A percentile compares a stretch with the other conserved stretches of the same genome.
Conservation (phyloP, 1,139 yeast species). For the Spathaspora jeffriesii region DNA sequence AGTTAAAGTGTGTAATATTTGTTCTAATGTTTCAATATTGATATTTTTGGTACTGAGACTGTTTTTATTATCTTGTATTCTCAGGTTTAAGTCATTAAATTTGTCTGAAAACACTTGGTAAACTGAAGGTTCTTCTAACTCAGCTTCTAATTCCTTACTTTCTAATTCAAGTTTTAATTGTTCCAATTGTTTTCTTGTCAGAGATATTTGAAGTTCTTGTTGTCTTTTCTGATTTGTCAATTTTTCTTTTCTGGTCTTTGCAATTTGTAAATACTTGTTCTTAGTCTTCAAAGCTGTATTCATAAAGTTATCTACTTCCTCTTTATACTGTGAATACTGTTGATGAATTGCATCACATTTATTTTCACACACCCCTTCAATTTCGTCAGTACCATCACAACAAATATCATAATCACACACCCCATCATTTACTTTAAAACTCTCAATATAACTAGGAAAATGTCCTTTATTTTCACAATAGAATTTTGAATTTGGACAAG, state of each 20-base stretch:
- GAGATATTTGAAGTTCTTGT: constrained; percentile 25
- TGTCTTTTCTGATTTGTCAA: constrained; percentile 24
- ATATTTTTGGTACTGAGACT: constrained; percentile 15
- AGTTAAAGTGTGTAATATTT: constrained; percentile 45
- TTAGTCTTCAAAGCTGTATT: constrained; percentile 24
- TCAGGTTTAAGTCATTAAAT: constrained; percentile 13
- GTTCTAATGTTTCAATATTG: constrained; percentile 35
- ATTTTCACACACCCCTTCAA: constrained; percentile 50
- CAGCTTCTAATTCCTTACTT: constrained; percentile 13
- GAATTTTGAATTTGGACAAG: constrained; percentile 58
- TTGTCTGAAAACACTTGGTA: constrained; percentile 20
- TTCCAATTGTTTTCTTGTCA: constrained; percentile 23
- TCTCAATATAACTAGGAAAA: constrained; percentile 54
- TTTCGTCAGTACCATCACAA: constrained; percentile 96
- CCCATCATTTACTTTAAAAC: constrained; percentile 80
- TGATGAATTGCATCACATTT: constrained; percentile 51
- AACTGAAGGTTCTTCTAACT: constrained; percentile 16
- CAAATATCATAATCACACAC: constrained; percentile 88
- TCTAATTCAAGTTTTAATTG: constrained; percentile 9
- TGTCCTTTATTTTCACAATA: constrained; percentile 83
- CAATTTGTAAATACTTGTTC: constrained; percentile 24
- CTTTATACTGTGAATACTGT: constrained; percentile 27
- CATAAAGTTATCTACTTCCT: constrained; percentile 16
- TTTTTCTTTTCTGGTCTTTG: constrained; percentile 18
- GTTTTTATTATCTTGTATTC: constrained; percentile 9